A percentile compares a stretch with the other conserved stretches of the same genome.
Evolutionary conservation across 1,139 yeast species (phyloP).

Genomic region (Zygoascus sp.): DNA sequence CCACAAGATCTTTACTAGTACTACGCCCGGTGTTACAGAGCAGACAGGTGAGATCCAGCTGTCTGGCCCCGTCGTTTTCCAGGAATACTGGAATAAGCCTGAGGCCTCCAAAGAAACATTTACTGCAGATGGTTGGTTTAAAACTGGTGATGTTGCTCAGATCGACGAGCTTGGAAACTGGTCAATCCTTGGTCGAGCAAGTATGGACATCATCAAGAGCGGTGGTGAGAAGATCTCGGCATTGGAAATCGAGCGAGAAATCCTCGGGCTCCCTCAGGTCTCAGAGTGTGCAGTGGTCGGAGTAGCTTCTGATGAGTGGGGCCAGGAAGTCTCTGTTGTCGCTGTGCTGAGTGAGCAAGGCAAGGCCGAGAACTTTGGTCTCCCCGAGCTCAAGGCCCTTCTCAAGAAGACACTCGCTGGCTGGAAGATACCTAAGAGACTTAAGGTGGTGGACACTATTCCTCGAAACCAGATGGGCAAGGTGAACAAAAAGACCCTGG

Average conservation of each 20-base stretch:
- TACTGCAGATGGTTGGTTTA: slow-evolving; percentile 33
- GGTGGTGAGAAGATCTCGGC: slow-evolving; percentile 39
- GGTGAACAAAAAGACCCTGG: slow-evolving; percentile 34
- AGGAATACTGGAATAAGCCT: slow-evolving; percentile 33
- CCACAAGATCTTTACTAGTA: slow-evolving; percentile 24
- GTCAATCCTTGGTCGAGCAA: slow-evolving; percentile 35
- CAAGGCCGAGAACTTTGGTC: slow-evolving; percentile 15
- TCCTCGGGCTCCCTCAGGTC: slow-evolving; percentile 30
- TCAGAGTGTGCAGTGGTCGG: slow-evolving; percentile 37
- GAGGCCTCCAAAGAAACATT: slow-evolving; percentile 35
- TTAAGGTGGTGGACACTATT: slow-evolving; percentile 27
- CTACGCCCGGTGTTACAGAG: slow-evolving; percentile 18
- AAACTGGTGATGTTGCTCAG: slow-evolving; percentile 38
- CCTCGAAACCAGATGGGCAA: slow-evolving; percentile 38
- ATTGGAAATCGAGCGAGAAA: slow-evolving; percentile 37
- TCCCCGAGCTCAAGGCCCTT: slow-evolving; percentile 26
- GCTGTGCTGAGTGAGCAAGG: slow-evolving; percentile 24
- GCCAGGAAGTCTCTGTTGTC: slow-evolving; percentile 37
- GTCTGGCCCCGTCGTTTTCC: slow-evolving; percentile 34
- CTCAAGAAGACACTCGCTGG: slow-evolving; percentile 29
- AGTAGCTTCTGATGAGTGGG: slow-evolving; percentile 35
- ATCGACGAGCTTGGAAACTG: slow-evolving; percentile 30
- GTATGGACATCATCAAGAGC: slow-evolving; percentile 38
- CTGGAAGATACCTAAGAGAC: slow-evolving; percentile 33
- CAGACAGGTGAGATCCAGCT: slow-evolving; percentile 34